A percentile compares a stretch with the other conserved stretches of the same genome.
phyloP scores from a whole-genome alignment of 2,329 filamentous ascomycete species.

The Simplicillium sp. region DNA sequence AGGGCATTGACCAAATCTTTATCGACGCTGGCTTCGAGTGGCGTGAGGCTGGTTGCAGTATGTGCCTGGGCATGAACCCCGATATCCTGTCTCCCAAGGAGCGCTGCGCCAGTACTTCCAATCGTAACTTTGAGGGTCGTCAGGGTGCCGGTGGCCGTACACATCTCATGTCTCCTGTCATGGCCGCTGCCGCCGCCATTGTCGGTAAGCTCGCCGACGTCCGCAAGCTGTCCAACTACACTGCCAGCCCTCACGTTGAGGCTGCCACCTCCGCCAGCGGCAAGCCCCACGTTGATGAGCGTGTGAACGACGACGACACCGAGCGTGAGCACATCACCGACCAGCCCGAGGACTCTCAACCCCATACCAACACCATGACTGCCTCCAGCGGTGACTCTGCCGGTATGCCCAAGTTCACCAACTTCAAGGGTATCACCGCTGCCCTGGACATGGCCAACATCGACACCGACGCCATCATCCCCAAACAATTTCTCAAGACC shows the following conservation, averaged over 20 bases:
- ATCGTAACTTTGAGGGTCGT: conserved; percentile 94
- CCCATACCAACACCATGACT: conserved; percentile 54
- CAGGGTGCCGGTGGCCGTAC: conserved; percentile 88
- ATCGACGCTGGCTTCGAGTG: conserved; percentile 89
- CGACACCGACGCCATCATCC: conserved; percentile 98
- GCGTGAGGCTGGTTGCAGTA: conserved; percentile 96
- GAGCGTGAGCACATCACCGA: conserved; percentile 46
- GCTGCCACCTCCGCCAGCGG: conserved; percentile 33
- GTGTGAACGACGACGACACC: conserved; percentile 37
- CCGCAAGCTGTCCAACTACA: conserved; percentile 61
- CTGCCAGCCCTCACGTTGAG: conserved; percentile 49
- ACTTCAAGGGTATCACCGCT: conserved; percentile 78
- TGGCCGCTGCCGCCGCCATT: conserved; percentile 87
- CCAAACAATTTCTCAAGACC: conserved; percentile 98
- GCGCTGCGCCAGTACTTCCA: conserved; percentile 89
- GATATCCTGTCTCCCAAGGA: conserved; percentile 90
- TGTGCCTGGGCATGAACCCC: conserved; percentile 99
- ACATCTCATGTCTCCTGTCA: conserved; percentile 93
- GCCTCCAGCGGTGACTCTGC: conserved; percentile 28
- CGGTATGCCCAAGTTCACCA: conserved; percentile 76
- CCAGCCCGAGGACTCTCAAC: conserved; percentile 52
- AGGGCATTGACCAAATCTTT: conserved; percentile 92
- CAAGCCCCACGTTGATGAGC: conserved; percentile 43
- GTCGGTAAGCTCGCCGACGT: conserved; percentile 89
- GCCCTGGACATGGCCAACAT: conserved; percentile 83